These are phyloP conservation scores for Epichloe hybrida DNA, from an alignment of 2,329 filamentous ascomycete species.

Conservation along the genomic window DNA sequence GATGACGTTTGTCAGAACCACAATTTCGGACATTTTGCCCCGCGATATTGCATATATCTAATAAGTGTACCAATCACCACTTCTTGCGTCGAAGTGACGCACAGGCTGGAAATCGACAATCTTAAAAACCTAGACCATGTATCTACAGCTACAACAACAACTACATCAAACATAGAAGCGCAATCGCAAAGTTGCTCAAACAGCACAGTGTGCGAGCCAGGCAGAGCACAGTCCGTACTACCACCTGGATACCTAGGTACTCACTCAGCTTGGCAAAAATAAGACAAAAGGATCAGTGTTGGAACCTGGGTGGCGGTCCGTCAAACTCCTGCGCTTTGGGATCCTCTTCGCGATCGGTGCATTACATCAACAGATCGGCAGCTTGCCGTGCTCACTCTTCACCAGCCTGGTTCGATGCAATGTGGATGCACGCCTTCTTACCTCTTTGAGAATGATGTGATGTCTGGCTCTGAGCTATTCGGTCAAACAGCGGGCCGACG, in stretches of 20 bases:
- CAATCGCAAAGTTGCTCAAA: too few species aligned
- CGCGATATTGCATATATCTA: too few species aligned
- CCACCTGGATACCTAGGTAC: too few species aligned
- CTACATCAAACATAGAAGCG: neutral
- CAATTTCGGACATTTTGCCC: neutral
- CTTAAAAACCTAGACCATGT: too few species aligned
- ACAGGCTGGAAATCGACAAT: neutral
- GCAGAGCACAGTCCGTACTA: neutral
- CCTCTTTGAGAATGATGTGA: slow-evolving; percentile 1
- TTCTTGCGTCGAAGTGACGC: neutral
- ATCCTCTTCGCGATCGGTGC: neutral
- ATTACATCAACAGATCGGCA: neutral
- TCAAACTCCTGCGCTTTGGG: neutral
- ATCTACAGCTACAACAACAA: too few species aligned
- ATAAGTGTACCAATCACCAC: neutral
- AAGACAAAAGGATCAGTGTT: too few species aligned
- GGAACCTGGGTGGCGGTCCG: neutral
- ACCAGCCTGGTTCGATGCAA: neutral
- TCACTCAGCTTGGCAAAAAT: neutral
- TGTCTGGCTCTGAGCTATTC: neutral
- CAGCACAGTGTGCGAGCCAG: too few species aligned
- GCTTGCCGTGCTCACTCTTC: neutral
- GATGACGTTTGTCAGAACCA: neutral
- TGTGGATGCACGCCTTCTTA: neutral
- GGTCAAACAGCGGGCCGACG: neutral